Evolutionary conservation across 2,329 filamentous ascomycete genomes (phyloP), one percentile per base, ranked within the genome.

Genomic region (Ophiostoma himal-ulmi): DNA sequence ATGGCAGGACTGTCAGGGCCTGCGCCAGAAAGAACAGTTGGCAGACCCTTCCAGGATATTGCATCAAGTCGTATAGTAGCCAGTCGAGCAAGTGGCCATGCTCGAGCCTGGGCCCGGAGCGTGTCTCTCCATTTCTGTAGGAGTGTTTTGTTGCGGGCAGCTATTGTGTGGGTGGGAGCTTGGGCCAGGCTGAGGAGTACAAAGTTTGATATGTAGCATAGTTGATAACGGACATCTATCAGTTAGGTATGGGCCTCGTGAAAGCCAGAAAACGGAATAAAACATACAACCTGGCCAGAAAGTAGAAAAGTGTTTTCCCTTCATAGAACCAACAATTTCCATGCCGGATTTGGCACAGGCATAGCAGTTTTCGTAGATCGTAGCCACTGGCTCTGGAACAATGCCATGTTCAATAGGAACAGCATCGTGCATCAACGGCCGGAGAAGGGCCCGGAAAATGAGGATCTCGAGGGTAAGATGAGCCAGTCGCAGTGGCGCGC

Each of bases 391-490:
- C 68, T 76, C 75, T 60, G 68, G 69, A 7, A 67, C 65, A 8
- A 26, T 64, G 26, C 52, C 52, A 13, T 57, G 22, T 1, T 73
- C 75, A 17, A 69, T 57, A 10, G 69, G 8, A 2, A 70, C 39
- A 6, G 72, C 69, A 14, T 70, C 64, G 7, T 71, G 48, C 44
- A 71, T 34, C 5, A 76, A 73, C 6, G 75, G 75, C 1, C 75
- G 74, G 11, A 76, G 73, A 26, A 76, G 71, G 5, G 75, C 75
- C 13, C 75, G 73, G 69, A 76, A 76, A 17, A 76, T 76, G 60
- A 76, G 73, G 10, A 75, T 73, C 68, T 75, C 75, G 20, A 76
- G 70, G 0, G 75, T 74, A 39, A 76, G 66, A 69, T 76, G 75
- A 2, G 75, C 73, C 41, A 76, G 52, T 0, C 75, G 74, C 67